Conservation (phyloP, 2,329 filamentous ascomycete genomes). For the Basipetospora sp. region DNA sequence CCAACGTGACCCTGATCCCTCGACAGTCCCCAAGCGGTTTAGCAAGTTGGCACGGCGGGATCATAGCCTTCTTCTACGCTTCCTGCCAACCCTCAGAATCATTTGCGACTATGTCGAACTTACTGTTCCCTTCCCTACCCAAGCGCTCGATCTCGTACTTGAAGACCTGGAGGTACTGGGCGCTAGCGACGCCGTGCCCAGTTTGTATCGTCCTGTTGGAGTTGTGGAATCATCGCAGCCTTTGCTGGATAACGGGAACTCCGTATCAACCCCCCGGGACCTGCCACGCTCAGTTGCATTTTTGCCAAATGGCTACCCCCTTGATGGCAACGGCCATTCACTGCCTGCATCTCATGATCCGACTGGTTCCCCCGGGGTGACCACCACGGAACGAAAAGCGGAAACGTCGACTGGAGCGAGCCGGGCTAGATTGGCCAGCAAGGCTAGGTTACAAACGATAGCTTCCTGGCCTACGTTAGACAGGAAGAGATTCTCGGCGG, state of each 20-base stretch:
- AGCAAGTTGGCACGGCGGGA: background rate
- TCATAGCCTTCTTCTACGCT: background rate
- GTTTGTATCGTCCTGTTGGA: background rate
- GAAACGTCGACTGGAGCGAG: background rate
- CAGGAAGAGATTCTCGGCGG: background rate
- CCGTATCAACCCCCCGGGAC: background rate
- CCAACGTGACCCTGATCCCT: background rate
- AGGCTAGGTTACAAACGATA: background rate
- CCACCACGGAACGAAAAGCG: no score
- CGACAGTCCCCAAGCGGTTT: background rate
- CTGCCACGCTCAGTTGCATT: background rate
- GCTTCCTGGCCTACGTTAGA: background rate
- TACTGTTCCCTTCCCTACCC: background rate
- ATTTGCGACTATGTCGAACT: background rate
- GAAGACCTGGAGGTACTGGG: constrained; percentile 1
- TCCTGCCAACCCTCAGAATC: background rate
- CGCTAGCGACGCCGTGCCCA: background rate
- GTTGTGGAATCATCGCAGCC: background rate
- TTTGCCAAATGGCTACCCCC: background rate
- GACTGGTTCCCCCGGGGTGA: no score
- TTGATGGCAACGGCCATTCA: background rate
- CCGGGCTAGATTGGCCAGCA: background rate
- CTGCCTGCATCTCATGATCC: no score
- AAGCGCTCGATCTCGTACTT: background rate
- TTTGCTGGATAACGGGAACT: background rate